Conservation (phyloP, 2,329 filamentous ascomycete genomes). For the Beauveria sp. region DNA sequence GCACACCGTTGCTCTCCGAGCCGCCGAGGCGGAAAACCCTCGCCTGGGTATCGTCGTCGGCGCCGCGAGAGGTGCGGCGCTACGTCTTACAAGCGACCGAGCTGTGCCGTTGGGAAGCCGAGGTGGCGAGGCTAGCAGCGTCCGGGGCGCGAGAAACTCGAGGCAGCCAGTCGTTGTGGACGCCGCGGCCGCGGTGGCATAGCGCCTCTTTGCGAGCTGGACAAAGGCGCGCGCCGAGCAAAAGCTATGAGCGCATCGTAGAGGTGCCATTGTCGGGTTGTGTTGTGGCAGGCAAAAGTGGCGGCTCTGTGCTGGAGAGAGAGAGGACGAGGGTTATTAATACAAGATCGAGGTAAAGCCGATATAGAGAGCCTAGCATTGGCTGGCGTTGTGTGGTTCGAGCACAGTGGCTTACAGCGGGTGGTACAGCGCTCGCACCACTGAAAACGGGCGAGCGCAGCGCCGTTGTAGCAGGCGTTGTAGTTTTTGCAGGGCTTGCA, state of each 20-base stretch:
- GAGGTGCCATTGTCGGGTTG: slow-evolving; percentile 22
- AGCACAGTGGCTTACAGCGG: background rate
- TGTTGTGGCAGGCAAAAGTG: background rate
- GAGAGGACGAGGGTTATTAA: slow-evolving; percentile 7
- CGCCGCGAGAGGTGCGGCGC: background rate
- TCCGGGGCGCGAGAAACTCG: slow-evolving; percentile 33
- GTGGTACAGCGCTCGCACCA: background rate
- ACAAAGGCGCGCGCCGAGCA: slow-evolving; percentile 34
- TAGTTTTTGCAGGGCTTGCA: too few relatives aligned
- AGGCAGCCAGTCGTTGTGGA: slow-evolving; percentile 22
- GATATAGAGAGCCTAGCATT: slow-evolving; percentile 15
- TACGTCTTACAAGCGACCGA: background rate
- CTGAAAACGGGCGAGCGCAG: background rate
- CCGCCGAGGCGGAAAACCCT: slow-evolving; percentile 31
- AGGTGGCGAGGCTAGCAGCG: slow-evolving; percentile 9
- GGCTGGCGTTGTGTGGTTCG: slow-evolving; percentile 6
- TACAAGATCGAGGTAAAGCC: slow-evolving; percentile 3
- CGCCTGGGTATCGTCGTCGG: slow-evolving; percentile 11
- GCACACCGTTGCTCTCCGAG: slow-evolving; percentile 36
- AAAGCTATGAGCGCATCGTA: slow-evolving; percentile 32
- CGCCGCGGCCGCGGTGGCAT: slow-evolving; percentile 19
- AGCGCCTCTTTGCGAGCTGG: slow-evolving; percentile 31
- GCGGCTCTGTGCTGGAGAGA: background rate
- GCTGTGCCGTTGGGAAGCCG: slow-evolving; percentile 10
- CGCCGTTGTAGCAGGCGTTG: background rate